Conservation (phyloP, 1,284 basidiomycete species). For the Sphagnurus paluster region DNA sequence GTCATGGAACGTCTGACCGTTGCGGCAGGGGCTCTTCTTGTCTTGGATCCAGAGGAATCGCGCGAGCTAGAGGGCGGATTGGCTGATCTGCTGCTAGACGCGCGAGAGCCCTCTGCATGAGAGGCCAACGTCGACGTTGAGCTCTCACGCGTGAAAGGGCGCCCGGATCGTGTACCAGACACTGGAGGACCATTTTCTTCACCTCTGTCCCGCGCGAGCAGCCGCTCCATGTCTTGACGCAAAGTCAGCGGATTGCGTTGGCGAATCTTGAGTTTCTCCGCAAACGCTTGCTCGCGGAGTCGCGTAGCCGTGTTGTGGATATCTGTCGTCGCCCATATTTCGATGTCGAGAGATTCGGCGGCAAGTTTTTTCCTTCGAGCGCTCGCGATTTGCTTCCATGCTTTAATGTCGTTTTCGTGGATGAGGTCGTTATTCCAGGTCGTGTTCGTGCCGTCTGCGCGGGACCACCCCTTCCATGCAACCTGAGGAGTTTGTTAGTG, state of each 20-base stretch:
- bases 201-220: conserved; percentile 13
- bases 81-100: conserved; percentile 30
- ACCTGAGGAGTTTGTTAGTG: conserved; percentile 9
- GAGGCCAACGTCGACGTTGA: neutral
- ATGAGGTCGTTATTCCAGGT: conserved; percentile 31
- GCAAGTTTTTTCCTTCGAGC: conserved; percentile 22
- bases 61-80: too few relatives aligned
- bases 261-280: conserved; percentile 36
- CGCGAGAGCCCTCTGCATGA: conserved; percentile 23
- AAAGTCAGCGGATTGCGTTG: conserved; percentile 6
- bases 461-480: conserved; percentile 34
- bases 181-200: neutral
- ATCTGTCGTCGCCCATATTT: conserved; percentile 29
- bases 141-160: neutral
- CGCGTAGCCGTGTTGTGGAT: conserved; percentile 42
- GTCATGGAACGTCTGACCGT: too few relatives aligned
- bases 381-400: conserved; percentile 27
- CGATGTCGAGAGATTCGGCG: conserved; percentile 27
- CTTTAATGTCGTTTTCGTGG: conserved; percentile 12
- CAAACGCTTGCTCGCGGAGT: conserved; percentile 41
- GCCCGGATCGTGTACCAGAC: neutral
- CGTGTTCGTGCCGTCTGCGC: conserved; percentile 34
- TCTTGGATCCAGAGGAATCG: too few relatives aligned
- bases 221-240: conserved; percentile 11
- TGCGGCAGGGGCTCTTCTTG: too few relatives aligned